Evolutionary conservation across 192 early-diverging fungal species (phyloP), one percentile per base, ranked within the genome.

Genomic region (Entrophospora sp.): DNA sequence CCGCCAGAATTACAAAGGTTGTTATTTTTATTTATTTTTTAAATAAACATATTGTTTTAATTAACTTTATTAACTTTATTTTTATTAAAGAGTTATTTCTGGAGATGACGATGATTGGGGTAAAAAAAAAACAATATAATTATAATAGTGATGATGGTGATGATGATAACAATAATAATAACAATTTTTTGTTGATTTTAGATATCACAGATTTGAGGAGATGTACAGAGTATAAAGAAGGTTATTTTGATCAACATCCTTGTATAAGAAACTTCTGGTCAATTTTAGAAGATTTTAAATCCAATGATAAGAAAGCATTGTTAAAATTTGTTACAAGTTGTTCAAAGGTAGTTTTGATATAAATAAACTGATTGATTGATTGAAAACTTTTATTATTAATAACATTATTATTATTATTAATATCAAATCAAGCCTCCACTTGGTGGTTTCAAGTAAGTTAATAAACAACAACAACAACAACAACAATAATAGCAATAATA

Each of bases 261-360:
- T 84, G 88, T 3, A 86, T 93, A 20, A 45, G 69, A 20, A 64
- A 75, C 16, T 79, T 93, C 37, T 93, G 91, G 91, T 65, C 79
- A 14, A 82, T 87, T 22, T 69, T 93, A 9, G 73, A 78, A 36
- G 77, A 75, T 3, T 80, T 91, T 32, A 49, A 24, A 25, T 81
- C 85, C 1, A 76, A 86, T 24, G 81, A 91, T 36, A 79, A 81
- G 37, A 60, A 82, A 10, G 75, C 78, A 5, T 83, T 93, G 53
- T 69, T 93, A 1, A 86, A 86, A 49, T 93, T 93, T 75, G 79
- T 88, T 18, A 93, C 91, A 20, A 83, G 83, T 40, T 91, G 88
- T 68, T 74, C 82, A 10, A 75, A 89, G 73, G 87, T 86, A 69
- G 77, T 72, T 35, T 61, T 82, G 49, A 57, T 77, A 5, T 79